Evolutionary conservation across 2,329 filamentous ascomycete genomes (phyloP).

Genomic region (Colletotrichum australisinense): DNA sequence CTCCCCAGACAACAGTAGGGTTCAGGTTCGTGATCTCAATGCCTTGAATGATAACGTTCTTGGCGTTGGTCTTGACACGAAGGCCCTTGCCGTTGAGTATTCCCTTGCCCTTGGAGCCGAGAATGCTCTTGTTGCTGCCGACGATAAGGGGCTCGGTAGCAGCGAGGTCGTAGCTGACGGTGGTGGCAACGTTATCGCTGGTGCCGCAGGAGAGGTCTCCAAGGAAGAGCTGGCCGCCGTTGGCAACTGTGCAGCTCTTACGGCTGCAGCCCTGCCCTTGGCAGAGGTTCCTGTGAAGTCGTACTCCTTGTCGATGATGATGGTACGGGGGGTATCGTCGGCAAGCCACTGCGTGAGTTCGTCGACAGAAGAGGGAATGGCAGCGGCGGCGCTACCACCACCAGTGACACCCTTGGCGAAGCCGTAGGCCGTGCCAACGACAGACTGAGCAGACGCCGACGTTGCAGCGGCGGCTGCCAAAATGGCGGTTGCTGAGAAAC

Average conservation of each 20-base stretch:
- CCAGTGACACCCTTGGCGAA: slow-evolving; percentile 58
- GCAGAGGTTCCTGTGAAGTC: slow-evolving; percentile 42
- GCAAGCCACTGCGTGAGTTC: slow-evolving; percentile 52
- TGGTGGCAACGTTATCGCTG: slow-evolving; percentile 37
- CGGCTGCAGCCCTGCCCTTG: slow-evolving; percentile 42
- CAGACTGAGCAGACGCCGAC: slow-evolving; percentile 40
- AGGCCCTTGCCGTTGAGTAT: slow-evolving; percentile 53
- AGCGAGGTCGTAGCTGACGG: slow-evolving; percentile 43
- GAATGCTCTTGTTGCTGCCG: slow-evolving; percentile 45
- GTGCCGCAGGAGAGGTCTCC: slow-evolving; percentile 25
- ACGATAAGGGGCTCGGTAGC: slow-evolving; percentile 39
- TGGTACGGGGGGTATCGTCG: slow-evolving; percentile 42
- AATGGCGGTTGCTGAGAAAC: slow-evolving; percentile 50
- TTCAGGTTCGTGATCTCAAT: slow-evolving; percentile 58
- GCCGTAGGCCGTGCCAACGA: slow-evolving; percentile 44
- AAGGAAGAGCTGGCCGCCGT: slow-evolving; percentile 41
- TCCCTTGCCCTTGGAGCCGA: slow-evolving; percentile 40
- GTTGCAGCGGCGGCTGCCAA: slow-evolving; percentile 34
- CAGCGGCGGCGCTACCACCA: slow-evolving; percentile 58
- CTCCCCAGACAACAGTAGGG: slow-evolving; percentile 52
- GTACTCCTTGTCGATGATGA: slow-evolving; percentile 41
- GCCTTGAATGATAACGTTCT: slow-evolving; percentile 64
- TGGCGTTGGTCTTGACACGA: slow-evolving; percentile 53
- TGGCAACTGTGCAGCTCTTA: slow-evolving; percentile 34
- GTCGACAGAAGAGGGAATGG: slow-evolving; percentile 54